Percentiles rank a stretch among this genome's conserved stretches.
phyloP scores from a whole-genome alignment of 495 filamentous ascomycete genomes.

The Trichoderma gamsii region DNA sequence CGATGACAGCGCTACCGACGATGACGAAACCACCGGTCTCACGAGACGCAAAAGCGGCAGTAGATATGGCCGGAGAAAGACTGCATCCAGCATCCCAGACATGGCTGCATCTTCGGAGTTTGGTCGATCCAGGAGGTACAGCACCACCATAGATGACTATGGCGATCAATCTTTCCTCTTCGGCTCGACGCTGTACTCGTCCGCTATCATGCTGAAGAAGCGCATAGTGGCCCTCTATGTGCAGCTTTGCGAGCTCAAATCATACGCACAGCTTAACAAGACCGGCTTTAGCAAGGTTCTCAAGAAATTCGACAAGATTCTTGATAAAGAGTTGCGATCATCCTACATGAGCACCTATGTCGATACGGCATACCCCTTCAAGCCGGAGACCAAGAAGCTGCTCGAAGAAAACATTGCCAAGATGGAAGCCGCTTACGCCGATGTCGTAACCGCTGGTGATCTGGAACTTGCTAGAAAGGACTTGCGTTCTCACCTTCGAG shows the following conservation, averaged over 20 bases:
- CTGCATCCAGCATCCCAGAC: constrained; percentile 38
- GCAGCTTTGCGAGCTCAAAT: constrained; percentile 89
- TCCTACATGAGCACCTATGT: constrained; percentile 71
- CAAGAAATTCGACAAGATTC: constrained; percentile 98
- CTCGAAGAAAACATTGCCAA: constrained; percentile 63
- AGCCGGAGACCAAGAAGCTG: constrained; percentile 56
- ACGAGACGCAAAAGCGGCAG: constrained; percentile 28
- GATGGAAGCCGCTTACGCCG: constrained; percentile 74
- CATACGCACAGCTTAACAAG: constrained; percentile 91
- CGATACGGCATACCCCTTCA: constrained; percentile 69
- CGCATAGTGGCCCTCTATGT: constrained; percentile 82
- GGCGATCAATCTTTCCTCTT: constrained; percentile 61
- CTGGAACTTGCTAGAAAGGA: constrained; percentile 68
- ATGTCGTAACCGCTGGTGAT: constrained; percentile 75
- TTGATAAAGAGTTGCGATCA: constrained; percentile 69
- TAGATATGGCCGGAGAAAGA: constrained; percentile 32
- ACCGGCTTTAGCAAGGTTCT: constrained; percentile 93
- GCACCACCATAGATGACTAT: constrained; percentile 62
- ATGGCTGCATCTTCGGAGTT: constrained; percentile 50
- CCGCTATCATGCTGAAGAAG: constrained; percentile 84
- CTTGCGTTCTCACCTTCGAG: constrained; percentile 81
- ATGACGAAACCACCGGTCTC: constrained; percentile 54
- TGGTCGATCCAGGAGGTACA: constrained; percentile 48
- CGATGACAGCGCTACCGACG: constrained; percentile 59
- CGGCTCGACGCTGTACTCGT: constrained; percentile 49